Conservation (phyloP, 495 filamentous ascomycete genomes). For the Parathielavia appendiculata region DNA sequence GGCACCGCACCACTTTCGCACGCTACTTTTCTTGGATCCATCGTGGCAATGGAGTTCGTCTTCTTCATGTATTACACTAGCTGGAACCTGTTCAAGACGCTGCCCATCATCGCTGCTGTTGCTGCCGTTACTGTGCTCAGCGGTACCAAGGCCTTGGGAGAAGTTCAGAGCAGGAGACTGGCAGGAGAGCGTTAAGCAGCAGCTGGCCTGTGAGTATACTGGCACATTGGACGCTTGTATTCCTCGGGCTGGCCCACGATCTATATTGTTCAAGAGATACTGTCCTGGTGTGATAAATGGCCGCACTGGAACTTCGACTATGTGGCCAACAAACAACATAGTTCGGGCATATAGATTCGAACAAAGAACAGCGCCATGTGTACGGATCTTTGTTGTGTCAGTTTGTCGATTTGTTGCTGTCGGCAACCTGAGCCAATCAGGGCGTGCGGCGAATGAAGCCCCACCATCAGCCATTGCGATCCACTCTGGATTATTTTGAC, state of each 20-base stretch:
- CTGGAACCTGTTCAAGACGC: constrained; percentile 89
- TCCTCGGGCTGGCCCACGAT: too few species aligned
- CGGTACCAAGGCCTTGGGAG: constrained; percentile 84
- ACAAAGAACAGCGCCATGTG: too few species aligned
- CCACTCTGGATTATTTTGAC: constrained; percentile 19
- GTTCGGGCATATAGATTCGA: too few species aligned
- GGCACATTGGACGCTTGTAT: background rate
- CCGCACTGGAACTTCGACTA: too few species aligned
- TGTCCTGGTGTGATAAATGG: too few species aligned
- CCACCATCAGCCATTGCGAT: constrained; percentile 4
- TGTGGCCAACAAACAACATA: too few species aligned
- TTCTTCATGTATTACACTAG: constrained; percentile 93
- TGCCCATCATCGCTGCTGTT: constrained; percentile 65
- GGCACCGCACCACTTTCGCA: constrained; percentile 71
- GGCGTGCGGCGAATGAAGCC: background rate
- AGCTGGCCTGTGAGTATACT: background rate
- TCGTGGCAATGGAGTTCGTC: constrained; percentile 79
- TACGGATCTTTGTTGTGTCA: too few species aligned
- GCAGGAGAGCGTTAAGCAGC: constrained; percentile 58
- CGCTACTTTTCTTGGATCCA: constrained; percentile 72
- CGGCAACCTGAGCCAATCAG: background rate
- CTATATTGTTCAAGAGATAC: too few species aligned
- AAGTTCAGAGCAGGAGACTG: constrained; percentile 83
- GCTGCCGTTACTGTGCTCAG: constrained; percentile 73
- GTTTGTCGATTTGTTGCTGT: too few species aligned